These are phyloP conservation scores for Chlamydomonas sphaeroides DNA, from an alignment of 139 green algal species.

Conservation along the genomic window DNA sequence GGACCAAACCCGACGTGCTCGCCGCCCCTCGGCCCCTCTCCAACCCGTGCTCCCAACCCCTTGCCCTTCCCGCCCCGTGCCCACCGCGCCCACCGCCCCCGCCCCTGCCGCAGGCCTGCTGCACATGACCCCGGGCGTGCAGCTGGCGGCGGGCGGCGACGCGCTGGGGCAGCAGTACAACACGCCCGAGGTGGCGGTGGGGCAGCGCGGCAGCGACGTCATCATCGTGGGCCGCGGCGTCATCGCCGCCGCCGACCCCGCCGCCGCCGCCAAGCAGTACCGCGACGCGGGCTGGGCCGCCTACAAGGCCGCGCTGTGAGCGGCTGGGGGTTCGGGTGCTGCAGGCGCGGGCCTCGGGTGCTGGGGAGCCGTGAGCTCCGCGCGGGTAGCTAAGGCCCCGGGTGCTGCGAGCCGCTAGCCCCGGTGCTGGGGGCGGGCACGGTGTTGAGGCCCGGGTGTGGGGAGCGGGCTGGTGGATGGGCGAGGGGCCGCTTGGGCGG, in stretches of 20 bases:
- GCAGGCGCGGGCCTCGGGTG: no score
- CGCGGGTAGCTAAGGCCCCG: no score
- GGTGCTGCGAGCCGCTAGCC: no score
- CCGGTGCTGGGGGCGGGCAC: no score
- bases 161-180: conserved; percentile 99
- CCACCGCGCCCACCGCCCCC: not conserved
- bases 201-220: conserved; percentile 88
- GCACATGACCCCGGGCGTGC: conserved; percentile 99
- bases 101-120: conserved; percentile 75
- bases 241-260: conserved; percentile 80
- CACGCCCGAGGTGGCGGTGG: conserved; percentile 89
- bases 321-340: not conserved
- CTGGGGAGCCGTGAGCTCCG: no score
- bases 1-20: no score
- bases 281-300: conserved; percentile 88
- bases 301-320: conserved; percentile 73
- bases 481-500: no score
- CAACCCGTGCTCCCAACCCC: no score
- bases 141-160: conserved; percentile 91
- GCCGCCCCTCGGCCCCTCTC: no score
- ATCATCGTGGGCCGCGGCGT: conserved; percentile 98
- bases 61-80: no score
- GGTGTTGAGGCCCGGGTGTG: no score
- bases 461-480: no score
- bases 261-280: conserved; percentile 84